A percentile compares a stretch with the other conserved stretches of the same genome.
Evolutionary conservation across 495 filamentous ascomycete species (phyloP).

Genomic region (Penicillium nucicola): DNA sequence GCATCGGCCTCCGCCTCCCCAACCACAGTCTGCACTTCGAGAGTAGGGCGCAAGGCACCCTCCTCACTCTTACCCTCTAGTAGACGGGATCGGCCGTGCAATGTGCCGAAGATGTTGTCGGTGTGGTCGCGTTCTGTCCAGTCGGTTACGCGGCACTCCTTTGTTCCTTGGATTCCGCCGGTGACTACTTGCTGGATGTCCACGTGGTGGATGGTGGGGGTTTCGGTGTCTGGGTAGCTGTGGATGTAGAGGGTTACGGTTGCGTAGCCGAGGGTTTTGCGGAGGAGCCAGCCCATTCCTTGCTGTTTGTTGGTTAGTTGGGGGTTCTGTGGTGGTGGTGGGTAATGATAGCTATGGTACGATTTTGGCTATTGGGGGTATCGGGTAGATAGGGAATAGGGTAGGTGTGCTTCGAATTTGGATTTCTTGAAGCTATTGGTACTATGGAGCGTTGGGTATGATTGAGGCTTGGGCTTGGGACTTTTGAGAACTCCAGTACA

Average conservation of each 20-base stretch:
- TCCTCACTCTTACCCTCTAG: constrained; percentile 37
- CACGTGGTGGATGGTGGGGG: constrained; percentile 58
- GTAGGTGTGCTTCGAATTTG: background rate
- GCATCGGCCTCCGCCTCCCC: constrained; percentile 37
- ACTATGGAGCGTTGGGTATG: background rate
- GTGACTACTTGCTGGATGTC: constrained; percentile 77
- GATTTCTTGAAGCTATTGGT: background rate
- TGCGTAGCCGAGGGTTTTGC: constrained; percentile 70
- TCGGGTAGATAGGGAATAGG: background rate
- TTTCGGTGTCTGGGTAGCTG: constrained; percentile 53
- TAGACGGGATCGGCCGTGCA: constrained; percentile 61
- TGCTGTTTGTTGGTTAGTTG: constrained; percentile 48
- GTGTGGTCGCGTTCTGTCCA: constrained; percentile 63
- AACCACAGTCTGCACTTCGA: constrained; percentile 33
- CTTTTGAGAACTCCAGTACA: constrained; percentile 2
- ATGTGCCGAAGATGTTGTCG: constrained; percentile 78
- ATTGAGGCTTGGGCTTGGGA: constrained; percentile 7
- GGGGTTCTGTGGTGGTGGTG: background rate
- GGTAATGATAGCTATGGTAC: background rate
- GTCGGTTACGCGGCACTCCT: constrained; percentile 71
- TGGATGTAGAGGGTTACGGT: constrained; percentile 68
- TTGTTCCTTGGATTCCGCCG: constrained; percentile 70
- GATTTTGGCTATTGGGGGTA: background rate
- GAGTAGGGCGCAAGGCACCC: constrained; percentile 32
- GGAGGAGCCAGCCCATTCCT: constrained; percentile 77